Evolutionary conservation across 768 basidiomycete species (phyloP), one percentile per base, ranked within the genome.

Genomic region (Tremella fuciformis): DNA sequence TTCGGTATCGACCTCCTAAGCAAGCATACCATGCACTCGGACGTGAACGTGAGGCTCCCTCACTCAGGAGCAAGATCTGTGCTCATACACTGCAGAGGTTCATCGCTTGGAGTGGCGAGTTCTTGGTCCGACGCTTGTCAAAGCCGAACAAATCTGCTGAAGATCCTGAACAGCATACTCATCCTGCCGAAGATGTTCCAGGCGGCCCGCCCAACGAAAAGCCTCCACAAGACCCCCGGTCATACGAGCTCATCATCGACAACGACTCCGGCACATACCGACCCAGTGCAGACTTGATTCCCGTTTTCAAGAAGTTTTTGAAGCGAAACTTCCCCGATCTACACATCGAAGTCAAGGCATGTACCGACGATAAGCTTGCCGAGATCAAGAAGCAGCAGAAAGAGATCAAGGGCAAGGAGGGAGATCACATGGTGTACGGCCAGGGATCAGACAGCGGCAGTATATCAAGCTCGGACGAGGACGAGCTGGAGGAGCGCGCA

Each of bases 1-100:
- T 91, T 91, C 78, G 88, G 89, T 67, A 87, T 89, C 60, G 87
- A 90, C 76, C 86, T 90, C 71, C 86, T 85, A 42, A 87, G 86
- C 24, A 91, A 92, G 77, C 90, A 91, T 70, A 89, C 88, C 3
- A 80, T 91, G 71, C 89, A 91, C 77, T 80, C 85, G 41, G 77
- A 81, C 61, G 79, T 80, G 22, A 87, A 88, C 40, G 70, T 72
- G 51, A 65, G 70, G 63, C 24, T 7, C 9, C 11, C 8, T 0
- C 39, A 1, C 11, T 4, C 42, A 46, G n/a, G 16, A 4, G 18
- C 22, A 13, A 21, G 42, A 18, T 55, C 19, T 15, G 7, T 6
- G 42, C n/a, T 46, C 6, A 18, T 8, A 44, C 24, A 11, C 41
- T 37, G 19, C 42, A 72, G 40, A 19, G 86, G 85, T 19, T 80